These are phyloP conservation scores for Candida maris DNA, from an alignment of 805 yeast genomes.

Conservation along the genomic window DNA sequence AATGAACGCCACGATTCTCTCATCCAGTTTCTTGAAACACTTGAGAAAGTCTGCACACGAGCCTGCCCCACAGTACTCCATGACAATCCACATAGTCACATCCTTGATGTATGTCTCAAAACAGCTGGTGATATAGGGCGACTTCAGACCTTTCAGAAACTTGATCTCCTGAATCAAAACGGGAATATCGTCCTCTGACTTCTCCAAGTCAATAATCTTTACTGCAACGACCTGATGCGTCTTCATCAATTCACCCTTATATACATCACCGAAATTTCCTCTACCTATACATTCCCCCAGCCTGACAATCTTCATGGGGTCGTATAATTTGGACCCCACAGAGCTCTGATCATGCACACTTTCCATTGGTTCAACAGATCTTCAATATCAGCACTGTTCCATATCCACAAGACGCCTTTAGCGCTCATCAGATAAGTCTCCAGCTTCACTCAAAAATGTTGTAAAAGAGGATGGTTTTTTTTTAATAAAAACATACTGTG, in stretches of 20 bases:
- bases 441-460: too few species aligned
- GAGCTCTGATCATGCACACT: not conserved
- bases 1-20: slow-evolving; percentile 58
- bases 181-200: slow-evolving; percentile 69
- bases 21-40: slow-evolving; percentile 50
- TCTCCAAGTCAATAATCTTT: slow-evolving; percentile 82
- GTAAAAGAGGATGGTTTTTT: too few species aligned
- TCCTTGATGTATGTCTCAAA: slow-evolving; percentile 61
- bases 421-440: too few species aligned
- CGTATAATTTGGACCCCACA: slow-evolving; percentile 7
- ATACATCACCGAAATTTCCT: slow-evolving; percentile 88
- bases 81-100: slow-evolving; percentile 76
- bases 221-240: slow-evolving; percentile 63
- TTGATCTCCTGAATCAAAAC: slow-evolving; percentile 73
- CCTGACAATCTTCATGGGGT: slow-evolving; percentile 23
- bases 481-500: too few species aligned
- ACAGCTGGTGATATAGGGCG: slow-evolving; percentile 66
- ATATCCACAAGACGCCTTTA: not conserved
- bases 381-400: not conserved
- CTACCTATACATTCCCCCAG: slow-evolving; percentile 64
- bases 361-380: not conserved
- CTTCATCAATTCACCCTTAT: slow-evolving; percentile 43
- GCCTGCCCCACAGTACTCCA: slow-evolving; percentile 97
- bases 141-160: slow-evolving; percentile 61
- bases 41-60: slow-evolving; percentile 76